These are phyloP conservation scores for Plasmodium yoelii DNA, from an alignment of 169 alveolate genomes.

Conservation along the genomic window DNA sequence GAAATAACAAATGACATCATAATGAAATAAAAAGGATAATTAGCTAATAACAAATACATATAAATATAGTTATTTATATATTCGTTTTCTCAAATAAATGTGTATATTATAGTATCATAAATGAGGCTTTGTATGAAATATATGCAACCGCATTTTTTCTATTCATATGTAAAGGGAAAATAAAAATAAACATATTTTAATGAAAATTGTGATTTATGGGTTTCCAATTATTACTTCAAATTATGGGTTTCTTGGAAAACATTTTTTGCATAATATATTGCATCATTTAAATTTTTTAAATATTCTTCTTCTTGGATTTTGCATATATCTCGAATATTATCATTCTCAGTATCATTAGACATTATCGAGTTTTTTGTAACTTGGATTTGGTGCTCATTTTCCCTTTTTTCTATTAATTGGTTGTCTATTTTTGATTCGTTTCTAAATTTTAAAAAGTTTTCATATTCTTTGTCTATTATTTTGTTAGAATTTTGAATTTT, in stretches of 20 bases:
- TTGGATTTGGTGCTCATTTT: background rate
- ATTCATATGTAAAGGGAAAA: no score
- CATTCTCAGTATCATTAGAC: background rate
- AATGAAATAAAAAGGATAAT: constrained; percentile 9
- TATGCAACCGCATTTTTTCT: background rate
- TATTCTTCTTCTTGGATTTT: constrained; percentile 44
- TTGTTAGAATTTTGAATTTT: constrained; percentile 24
- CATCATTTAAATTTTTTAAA: constrained; percentile 53
- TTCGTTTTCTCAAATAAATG: no score
- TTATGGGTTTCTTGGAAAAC: constrained; percentile 45
- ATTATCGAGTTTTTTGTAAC: background rate
- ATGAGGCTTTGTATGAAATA: no score
- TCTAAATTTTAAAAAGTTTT: constrained; percentile 40
- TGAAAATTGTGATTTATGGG: background rate
- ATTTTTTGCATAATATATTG: constrained; percentile 40
- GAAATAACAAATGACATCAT: background rate
- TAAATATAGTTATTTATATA: no score
- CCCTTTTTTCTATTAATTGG: constrained; percentile 19
- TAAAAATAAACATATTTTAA: background rate
- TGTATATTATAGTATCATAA: no score
- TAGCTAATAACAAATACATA: background rate
- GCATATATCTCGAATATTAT: constrained; percentile 11
- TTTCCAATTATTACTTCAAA: constrained; percentile 35
- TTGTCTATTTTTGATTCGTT: constrained; percentile 29
- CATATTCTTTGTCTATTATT: constrained; percentile 27